A percentile compares a stretch with the other conserved stretches of the same genome.
Conservation (phyloP, 352 stramenopile species). For the Elongisporangium senticosum region DNA sequence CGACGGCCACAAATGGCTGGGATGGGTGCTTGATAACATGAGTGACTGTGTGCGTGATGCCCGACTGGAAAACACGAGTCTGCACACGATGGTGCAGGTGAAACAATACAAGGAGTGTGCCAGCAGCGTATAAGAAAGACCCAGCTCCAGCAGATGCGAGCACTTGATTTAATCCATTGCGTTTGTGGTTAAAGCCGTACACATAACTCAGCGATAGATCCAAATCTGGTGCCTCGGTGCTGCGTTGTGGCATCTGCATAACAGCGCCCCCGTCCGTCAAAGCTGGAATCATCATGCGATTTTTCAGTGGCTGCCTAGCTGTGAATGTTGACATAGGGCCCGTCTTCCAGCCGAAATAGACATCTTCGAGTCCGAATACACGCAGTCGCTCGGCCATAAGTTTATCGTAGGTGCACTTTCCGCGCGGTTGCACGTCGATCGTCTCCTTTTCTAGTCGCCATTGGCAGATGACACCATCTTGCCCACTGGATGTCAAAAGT, state of each 20-base stretch:
- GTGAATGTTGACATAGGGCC: background rate
- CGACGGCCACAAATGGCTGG: constrained; percentile 31
- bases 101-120: constrained; percentile 33
- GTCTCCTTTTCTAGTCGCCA: constrained; percentile 56
- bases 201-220: constrained; percentile 43
- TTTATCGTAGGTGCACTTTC: constrained; percentile 16
- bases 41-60: constrained; percentile 35
- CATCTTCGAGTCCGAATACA: constrained; percentile 24
- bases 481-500: constrained; percentile 37
- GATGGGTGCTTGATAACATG: constrained; percentile 48
- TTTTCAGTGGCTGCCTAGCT: background rate
- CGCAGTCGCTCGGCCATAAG: constrained; percentile 15
- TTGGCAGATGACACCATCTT: constrained; percentile 54
- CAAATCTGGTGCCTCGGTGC: constrained; percentile 49
- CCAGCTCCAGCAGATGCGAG: constrained; percentile 21
- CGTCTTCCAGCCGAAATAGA: constrained; percentile 29
- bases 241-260: constrained; percentile 14
- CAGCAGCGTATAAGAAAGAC: constrained; percentile 36
- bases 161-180: constrained; percentile 38
- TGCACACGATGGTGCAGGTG: constrained; percentile 27
- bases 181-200: constrained; percentile 43
- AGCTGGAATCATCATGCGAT: background rate
- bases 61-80: constrained; percentile 24
- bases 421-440: constrained; percentile 33
- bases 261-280: constrained; percentile 10